A percentile compares a stretch with the other conserved stretches of the same genome.
These are phyloP conservation scores for Arachis monticola DNA, from an alignment of 331 rosid genomes.

Conservation along the genomic window DNA sequence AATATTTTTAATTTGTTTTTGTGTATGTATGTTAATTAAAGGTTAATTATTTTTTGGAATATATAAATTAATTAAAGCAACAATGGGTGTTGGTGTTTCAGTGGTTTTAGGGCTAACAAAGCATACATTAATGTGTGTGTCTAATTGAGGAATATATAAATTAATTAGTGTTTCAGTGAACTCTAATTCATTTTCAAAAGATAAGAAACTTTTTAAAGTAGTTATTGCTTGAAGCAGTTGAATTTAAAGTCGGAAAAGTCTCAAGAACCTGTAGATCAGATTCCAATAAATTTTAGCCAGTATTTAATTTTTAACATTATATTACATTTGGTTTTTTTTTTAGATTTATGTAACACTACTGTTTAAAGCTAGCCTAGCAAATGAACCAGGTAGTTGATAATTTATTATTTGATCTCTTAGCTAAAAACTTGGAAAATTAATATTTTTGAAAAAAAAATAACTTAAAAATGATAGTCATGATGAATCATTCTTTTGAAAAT, in stretches of 20 bases:
- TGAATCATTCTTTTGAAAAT: too few relatives aligned
- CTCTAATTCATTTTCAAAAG: not conserved
- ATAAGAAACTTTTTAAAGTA: not conserved
- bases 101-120: conserved; percentile 12
- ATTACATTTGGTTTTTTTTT: too few relatives aligned
- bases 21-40: conserved; percentile 16
- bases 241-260: not conserved
- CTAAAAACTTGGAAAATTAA: too few relatives aligned
- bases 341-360: too few relatives aligned
- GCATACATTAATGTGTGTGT: not conserved
- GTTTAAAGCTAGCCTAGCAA: too few relatives aligned
- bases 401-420: too few relatives aligned
- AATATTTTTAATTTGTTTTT: conserved; percentile 25
- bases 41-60: conserved; percentile 17
- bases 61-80: not conserved
- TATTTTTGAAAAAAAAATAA: too few relatives aligned
- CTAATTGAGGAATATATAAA: not conserved
- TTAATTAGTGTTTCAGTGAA: not conserved
- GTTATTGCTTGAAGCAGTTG: not conserved
- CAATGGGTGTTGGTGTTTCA: conserved; percentile 32
- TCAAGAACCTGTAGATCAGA: too few relatives aligned
- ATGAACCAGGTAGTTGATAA: too few relatives aligned
- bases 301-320: too few relatives aligned
- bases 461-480: too few relatives aligned
- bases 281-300: too few relatives aligned